These are phyloP conservation scores for Chlamydomonas sphaeroides DNA, from an alignment of 139 green algal genomes.

Conservation along the genomic window DNA sequence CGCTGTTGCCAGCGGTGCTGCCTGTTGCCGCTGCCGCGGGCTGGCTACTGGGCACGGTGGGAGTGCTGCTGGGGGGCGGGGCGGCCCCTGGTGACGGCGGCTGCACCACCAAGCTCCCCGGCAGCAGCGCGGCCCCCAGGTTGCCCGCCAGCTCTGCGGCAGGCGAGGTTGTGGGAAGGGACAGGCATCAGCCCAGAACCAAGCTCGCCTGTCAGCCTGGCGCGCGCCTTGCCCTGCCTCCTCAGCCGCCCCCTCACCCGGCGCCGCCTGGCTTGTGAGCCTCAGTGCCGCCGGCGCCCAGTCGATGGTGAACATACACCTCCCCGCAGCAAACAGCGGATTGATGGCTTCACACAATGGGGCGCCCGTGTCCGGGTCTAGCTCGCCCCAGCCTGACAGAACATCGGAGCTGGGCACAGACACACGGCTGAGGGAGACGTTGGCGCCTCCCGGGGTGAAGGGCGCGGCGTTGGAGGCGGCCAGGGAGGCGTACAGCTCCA, in stretches of 20 bases:
- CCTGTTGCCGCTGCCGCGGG: too few species aligned
- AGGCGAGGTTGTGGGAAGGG: too few species aligned
- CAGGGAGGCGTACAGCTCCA: not conserved
- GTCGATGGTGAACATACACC: slow-evolving; percentile 22
- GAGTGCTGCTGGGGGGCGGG: too few species aligned
- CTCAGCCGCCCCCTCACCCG: not conserved
- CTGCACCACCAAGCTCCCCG: too few species aligned
- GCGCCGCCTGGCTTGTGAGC: not conserved
- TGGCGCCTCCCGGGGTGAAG: not conserved
- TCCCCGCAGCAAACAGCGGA: slow-evolving; percentile 7
- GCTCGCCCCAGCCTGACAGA: not conserved
- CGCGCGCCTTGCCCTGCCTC: too few species aligned
- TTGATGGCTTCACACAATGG: slow-evolving; percentile 11
- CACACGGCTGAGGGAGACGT: not conserved
- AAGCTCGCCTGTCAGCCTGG: not conserved
- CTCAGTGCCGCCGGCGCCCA: slow-evolving; percentile 6
- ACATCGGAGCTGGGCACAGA: not conserved
- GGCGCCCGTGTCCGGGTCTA: not conserved
- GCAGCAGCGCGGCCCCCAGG: too few species aligned
- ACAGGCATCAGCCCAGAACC: too few species aligned
- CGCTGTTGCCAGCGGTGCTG: too few species aligned
- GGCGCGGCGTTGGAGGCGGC: not conserved
- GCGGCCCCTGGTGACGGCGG: too few species aligned
- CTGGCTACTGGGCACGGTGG: too few species aligned
- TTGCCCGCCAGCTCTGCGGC: too few species aligned